A percentile compares a stretch with the other conserved stretches of the same genome.
Evolutionary conservation across 176 grass and related monocot species (phyloP).

Genomic region (Puya raimondii): DNA sequence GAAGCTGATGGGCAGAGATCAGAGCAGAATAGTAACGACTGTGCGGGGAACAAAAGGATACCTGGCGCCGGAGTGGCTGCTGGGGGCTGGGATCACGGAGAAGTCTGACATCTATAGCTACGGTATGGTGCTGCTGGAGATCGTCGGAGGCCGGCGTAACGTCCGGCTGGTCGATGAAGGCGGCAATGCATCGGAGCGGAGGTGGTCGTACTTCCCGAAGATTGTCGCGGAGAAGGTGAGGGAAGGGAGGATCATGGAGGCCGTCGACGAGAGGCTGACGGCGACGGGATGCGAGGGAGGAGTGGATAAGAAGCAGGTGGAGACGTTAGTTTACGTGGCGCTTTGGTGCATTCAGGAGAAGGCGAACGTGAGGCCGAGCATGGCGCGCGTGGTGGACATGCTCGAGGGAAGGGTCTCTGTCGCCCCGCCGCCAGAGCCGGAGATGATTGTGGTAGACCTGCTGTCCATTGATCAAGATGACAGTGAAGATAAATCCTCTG

Average conservation of each 20-base stretch:
- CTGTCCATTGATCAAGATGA: conserved; percentile 8
- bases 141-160: conserved; percentile 48
- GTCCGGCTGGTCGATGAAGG: conserved; percentile 2
- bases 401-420: conserved; percentile 3
- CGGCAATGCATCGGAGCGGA: neutral
- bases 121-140: conserved; percentile 68
- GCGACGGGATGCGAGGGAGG: neutral
- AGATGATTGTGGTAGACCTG: conserved; percentile 17
- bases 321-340: conserved; percentile 12
- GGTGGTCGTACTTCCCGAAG: conserved; percentile 60
- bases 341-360: conserved; percentile 24
- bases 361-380: conserved; percentile 10
- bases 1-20: conserved; percentile 43
- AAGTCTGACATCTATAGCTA: conserved; percentile 75
- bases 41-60: conserved; percentile 57
- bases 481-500: neutral
- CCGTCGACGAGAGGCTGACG: conserved; percentile 34
- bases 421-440: conserved; percentile 5
- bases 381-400: conserved; percentile 15
- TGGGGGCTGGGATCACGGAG: conserved; percentile 40
- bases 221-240: conserved; percentile 27
- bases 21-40: conserved; percentile 54
- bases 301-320: conserved; percentile 20
- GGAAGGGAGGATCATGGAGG: conserved; percentile 35
- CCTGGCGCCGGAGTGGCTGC: conserved; percentile 66